A percentile compares a stretch with the other conserved stretches of the same genome.
These are phyloP conservation scores for Chaetomium globosum DNA, from an alignment of 2,329 filamentous ascomycete species.

Conservation along the genomic window DNA sequence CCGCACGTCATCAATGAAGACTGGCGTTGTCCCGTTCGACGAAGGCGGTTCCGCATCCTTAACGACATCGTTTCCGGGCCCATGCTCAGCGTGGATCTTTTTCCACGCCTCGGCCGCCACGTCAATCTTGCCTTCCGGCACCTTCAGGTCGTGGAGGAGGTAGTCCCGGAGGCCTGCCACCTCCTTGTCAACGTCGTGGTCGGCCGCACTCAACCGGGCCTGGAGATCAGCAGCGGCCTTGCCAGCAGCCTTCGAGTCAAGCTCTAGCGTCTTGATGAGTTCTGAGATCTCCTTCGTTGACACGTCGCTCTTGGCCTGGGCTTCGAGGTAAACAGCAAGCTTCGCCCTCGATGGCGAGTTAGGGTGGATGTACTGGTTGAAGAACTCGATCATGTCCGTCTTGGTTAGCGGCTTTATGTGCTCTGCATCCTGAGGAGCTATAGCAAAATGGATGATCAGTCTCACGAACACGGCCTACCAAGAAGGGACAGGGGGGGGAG, in stretches of 20 bases:
- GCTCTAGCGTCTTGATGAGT: conserved; percentile 44
- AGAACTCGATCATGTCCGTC: conserved; percentile 78
- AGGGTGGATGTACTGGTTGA: conserved; percentile 72
- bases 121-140: conserved; percentile 55
- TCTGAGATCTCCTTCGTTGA: conserved; percentile 48
- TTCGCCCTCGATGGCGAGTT: conserved; percentile 76
- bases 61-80: conserved; percentile 30
- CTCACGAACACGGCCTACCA: background rate
- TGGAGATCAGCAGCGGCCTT: conserved; percentile 43
- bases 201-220: conserved; percentile 42
- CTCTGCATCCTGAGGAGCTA: conserved; percentile 75
- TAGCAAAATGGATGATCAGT: conserved; percentile 16
- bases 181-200: conserved; percentile 53
- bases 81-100: conserved; percentile 43
- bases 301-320: conserved; percentile 62
- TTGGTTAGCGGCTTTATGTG: conserved; percentile 76
- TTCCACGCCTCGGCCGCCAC: conserved; percentile 46
- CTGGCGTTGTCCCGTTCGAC: conserved; percentile 56
- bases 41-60: conserved; percentile 40
- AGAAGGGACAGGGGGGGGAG: conserved; percentile 26
- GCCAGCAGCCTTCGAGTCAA: conserved; percentile 42
- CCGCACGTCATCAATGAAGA: conserved; percentile 75
- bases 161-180: conserved; percentile 55
- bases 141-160: conserved; percentile 50
- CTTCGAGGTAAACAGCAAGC: conserved; percentile 78